A percentile compares a stretch with the other conserved stretches of the same genome.
These are phyloP conservation scores for Pholiota microspora DNA, from an alignment of 768 basidiomycete species.

Conservation along the genomic window DNA sequence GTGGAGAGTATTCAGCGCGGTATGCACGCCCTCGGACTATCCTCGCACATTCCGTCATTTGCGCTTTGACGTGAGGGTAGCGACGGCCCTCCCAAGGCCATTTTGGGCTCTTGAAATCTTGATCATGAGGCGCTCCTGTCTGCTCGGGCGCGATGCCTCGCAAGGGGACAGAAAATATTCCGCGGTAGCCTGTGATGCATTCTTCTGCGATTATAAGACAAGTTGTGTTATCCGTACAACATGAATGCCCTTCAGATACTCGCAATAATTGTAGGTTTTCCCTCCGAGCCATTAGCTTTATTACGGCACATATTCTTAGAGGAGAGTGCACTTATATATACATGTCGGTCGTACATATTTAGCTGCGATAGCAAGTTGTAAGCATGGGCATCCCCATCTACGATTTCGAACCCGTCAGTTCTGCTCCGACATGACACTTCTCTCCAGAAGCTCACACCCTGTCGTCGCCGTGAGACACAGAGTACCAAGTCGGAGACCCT, in stretches of 20 bases:
- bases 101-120: background rate
- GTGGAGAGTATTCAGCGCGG: background rate
- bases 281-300: background rate
- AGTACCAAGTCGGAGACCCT: background rate
- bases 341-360: background rate
- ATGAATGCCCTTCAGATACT: too few species aligned
- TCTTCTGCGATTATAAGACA: background rate
- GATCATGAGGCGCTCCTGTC: conserved; percentile 5
- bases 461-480: background rate
- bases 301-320: background rate
- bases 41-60: conserved; percentile 5
- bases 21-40: background rate
- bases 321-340: background rate
- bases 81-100: background rate
- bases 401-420: background rate
- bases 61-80: background rate
- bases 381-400: background rate
- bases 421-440: background rate
- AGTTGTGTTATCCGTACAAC: too few species aligned
- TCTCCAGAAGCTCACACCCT: background rate
- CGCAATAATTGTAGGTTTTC: background rate
- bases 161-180: background rate
- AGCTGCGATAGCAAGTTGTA: background rate
- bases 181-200: background rate
- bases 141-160: background rate